phyloP scores from a whole-genome alignment of 805 yeast genomes.

The Wickerhamomyces kurtzmanii region DNA sequence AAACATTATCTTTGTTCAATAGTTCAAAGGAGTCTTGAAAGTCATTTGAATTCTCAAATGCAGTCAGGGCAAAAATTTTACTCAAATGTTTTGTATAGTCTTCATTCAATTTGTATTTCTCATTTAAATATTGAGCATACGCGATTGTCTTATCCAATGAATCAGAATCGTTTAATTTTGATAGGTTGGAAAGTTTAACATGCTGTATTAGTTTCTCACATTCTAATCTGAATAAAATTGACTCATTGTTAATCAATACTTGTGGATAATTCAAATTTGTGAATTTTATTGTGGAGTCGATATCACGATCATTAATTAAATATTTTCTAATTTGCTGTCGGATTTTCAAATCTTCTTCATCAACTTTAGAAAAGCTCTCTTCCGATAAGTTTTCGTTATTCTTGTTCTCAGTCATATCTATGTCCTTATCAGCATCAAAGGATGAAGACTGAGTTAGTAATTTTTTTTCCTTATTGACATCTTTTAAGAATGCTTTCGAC shows the following conservation, averaged over 20 bases:
- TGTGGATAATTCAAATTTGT: slow-evolving; percentile 23
- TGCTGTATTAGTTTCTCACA: slow-evolving; percentile 33
- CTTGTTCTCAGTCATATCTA: slow-evolving; percentile 12
- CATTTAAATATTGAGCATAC: slow-evolving; percentile 28
- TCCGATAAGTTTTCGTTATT: slow-evolving; percentile 19
- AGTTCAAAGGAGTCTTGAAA: slow-evolving; percentile 27
- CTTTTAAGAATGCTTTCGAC: slow-evolving; percentile 39
- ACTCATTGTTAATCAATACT: slow-evolving; percentile 21
- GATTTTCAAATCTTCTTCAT: slow-evolving; percentile 24
- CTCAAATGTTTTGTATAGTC: slow-evolving; percentile 27
- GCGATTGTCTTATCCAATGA: slow-evolving; percentile 23
- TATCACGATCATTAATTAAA: slow-evolving; percentile 32
- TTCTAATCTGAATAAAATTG: slow-evolving; percentile 28
- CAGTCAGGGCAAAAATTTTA: slow-evolving; percentile 39
- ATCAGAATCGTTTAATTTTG: slow-evolving; percentile 4
- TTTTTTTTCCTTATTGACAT: slow-evolving; percentile 23
- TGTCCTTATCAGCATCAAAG: slow-evolving; percentile 7
- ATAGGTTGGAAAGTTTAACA: slow-evolving; percentile 17
- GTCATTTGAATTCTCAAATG: slow-evolving; percentile 36
- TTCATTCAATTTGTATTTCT: slow-evolving; percentile 19
- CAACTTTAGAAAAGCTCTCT: slow-evolving; percentile 19
- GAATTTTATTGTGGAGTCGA: slow-evolving; percentile 20
- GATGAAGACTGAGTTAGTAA: slow-evolving; percentile 3
- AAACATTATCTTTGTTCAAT: slow-evolving; percentile 24
- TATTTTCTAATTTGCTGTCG: slow-evolving; percentile 35